Conservation (phyloP, 345 rosid genomes). For the Eucalyptus erythrocorys region DNA sequence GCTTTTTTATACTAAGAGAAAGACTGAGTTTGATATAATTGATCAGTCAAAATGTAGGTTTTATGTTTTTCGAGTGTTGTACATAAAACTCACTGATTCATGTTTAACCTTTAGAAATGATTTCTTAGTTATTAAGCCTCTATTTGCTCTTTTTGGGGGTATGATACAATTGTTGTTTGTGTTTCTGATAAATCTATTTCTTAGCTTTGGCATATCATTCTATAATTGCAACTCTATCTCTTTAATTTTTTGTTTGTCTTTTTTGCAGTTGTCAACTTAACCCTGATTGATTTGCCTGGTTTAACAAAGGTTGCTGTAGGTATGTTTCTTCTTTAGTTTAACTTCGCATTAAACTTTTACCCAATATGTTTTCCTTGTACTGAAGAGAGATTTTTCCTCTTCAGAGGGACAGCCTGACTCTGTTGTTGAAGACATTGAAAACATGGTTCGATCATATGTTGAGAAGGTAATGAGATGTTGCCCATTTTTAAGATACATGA, state of each 20-base stretch:
- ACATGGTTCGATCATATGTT: slow-evolving; percentile 84
- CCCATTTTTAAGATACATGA: not conserved
- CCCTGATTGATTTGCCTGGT: slow-evolving; percentile 90
- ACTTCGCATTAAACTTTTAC: not conserved
- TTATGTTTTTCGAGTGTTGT: not conserved
- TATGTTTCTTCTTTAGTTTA: slow-evolving; percentile 7
- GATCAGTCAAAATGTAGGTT: not conserved
- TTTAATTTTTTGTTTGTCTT: not conserved
- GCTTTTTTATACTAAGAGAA: not conserved
- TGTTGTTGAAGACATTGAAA: slow-evolving; percentile 75
- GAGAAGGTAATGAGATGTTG: slow-evolving; percentile 51
- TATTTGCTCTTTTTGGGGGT: not conserved
- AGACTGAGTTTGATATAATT: not conserved
- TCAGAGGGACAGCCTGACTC: slow-evolving; percentile 95
- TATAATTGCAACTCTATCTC: not conserved
- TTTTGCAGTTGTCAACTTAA: slow-evolving; percentile 86
- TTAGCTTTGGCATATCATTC: not conserved
- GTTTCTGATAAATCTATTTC: not conserved
- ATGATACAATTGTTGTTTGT: not conserved
- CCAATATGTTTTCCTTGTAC: not conserved
- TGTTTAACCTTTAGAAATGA: not conserved
- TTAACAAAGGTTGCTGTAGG: slow-evolving; percentile 93
- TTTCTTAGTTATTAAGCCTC: not conserved
- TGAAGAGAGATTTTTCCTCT: slow-evolving; percentile 1
- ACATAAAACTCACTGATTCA: not conserved